A percentile compares a stretch with the other conserved stretches of the same genome.
Conservation (phyloP, 2,329 filamentous ascomycete species). For the Cucurbitaria berberidis region DNA sequence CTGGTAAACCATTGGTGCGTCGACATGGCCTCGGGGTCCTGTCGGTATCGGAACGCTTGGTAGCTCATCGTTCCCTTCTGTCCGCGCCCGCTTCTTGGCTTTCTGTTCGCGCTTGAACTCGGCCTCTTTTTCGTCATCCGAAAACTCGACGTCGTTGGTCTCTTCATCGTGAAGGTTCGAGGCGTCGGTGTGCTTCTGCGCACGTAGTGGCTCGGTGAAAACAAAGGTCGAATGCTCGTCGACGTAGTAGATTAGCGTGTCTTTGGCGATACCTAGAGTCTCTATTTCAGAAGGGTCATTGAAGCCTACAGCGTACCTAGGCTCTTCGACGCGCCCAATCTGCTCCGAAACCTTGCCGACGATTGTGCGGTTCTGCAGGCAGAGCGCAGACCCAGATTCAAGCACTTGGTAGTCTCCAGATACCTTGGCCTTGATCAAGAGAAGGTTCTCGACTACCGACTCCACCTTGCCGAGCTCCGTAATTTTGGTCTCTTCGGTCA, state of each 20-base stretch:
- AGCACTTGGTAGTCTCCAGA: constrained; percentile 85
- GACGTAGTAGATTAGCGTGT: constrained; percentile 79
- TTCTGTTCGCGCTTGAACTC: constrained; percentile 68
- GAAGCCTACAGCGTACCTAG: constrained; percentile 84
- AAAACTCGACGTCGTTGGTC: constrained; percentile 90
- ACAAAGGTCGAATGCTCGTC: constrained; percentile 79
- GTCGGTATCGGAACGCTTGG: constrained; percentile 28
- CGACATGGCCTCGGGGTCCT: constrained; percentile 25
- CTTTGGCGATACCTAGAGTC: constrained; percentile 70
- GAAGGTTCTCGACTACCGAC: constrained; percentile 76
- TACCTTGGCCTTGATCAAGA: constrained; percentile 78
- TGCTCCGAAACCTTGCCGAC: constrained; percentile 85
- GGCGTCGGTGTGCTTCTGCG: constrained; percentile 86
- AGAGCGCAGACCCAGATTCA: constrained; percentile 83
- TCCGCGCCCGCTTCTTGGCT: constrained; percentile 62
- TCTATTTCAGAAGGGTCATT: constrained; percentile 70
- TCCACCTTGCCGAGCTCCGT: constrained; percentile 77
- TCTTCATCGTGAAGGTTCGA: constrained; percentile 97
- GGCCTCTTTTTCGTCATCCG: constrained; percentile 92
- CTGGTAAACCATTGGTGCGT: constrained; percentile 25
- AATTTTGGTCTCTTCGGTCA: constrained; percentile 79
- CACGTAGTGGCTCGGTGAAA: constrained; percentile 81
- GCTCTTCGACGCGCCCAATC: constrained; percentile 83
- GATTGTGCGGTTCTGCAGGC: constrained; percentile 74
- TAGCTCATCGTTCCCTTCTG: constrained; percentile 33